These are phyloP conservation scores for Boletus eberwhitei DNA, from an alignment of 768 basidiomycete genomes.

Conservation along the genomic window DNA sequence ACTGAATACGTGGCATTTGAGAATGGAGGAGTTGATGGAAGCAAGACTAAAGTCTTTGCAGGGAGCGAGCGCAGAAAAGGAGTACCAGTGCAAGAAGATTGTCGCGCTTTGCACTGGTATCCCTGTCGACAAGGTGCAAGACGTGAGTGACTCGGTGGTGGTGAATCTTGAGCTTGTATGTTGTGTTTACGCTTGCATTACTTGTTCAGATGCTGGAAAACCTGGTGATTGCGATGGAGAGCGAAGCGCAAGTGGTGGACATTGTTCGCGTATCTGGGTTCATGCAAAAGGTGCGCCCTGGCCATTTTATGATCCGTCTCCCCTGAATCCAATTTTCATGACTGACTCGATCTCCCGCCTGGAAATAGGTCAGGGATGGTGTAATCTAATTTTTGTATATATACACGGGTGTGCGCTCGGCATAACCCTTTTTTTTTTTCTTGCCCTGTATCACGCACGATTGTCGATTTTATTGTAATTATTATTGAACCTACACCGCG, in stretches of 20 bases:
- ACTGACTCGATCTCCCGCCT: conserved; percentile 21
- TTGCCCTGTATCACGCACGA: conserved; percentile 33
- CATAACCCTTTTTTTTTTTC: conserved; percentile 7
- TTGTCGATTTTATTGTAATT: conserved; percentile 26
- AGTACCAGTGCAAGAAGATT: conserved; percentile 88
- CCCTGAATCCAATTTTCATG: conserved; percentile 16
- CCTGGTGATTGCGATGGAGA: conserved; percentile 83
- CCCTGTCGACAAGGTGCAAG: conserved; percentile 84
- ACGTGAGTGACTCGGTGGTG: conserved; percentile 52
- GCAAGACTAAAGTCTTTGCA: conserved; percentile 66
- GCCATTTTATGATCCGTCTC: conserved; percentile 15
- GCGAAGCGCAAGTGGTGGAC: conserved; percentile 78
- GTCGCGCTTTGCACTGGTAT: conserved; percentile 87
- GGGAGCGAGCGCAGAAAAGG: conserved; percentile 82
- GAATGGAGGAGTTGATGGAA: conserved; percentile 73
- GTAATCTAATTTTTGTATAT: conserved; percentile 35
- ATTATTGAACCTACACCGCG: conserved; percentile 25
- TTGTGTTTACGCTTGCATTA: conserved; percentile 27
- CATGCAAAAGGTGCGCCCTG: conserved; percentile 74
- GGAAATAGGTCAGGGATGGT: conserved; percentile 39
- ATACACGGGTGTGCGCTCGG: conserved; percentile 3
- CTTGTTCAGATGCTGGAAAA: conserved; percentile 72
- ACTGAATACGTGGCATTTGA: conserved; percentile 78
- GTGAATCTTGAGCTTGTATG: conserved; percentile 9
- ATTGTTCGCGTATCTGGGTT: conserved; percentile 85